Percentiles rank a stretch among this genome's conserved stretches.
phyloP scores from a whole-genome alignment of 1,284 basidiomycete species.

The Pyrrhoderma noxium region DNA sequence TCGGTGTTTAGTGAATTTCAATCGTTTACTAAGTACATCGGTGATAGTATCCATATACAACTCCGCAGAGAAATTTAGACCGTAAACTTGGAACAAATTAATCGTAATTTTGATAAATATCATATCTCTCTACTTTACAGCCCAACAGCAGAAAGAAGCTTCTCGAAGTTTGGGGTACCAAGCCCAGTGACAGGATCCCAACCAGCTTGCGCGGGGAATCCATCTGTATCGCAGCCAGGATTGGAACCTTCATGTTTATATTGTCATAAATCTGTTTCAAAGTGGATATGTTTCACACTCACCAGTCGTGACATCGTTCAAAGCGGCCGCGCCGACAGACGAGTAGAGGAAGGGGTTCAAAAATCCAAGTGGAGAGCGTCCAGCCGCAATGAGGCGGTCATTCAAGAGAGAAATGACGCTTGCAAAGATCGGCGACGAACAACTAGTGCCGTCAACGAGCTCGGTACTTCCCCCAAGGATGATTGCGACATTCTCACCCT shows the following conservation, averaged over 20 bases:
- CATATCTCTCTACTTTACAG: slow-evolving; percentile 13
- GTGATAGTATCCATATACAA: no score
- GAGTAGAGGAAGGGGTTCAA: slow-evolving; percentile 36
- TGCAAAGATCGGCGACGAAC: slow-evolving; percentile 33
- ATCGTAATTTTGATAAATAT: no score
- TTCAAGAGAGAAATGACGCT: slow-evolving; percentile 37
- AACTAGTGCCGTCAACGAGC: slow-evolving; percentile 33
- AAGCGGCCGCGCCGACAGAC: slow-evolving; percentile 21
- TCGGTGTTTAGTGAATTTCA: no score
- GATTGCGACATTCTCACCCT: slow-evolving; percentile 29
- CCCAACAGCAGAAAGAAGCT: slow-evolving; percentile 26
- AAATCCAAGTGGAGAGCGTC: slow-evolving; percentile 34
- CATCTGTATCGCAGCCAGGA: slow-evolving; percentile 28
- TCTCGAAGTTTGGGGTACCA: slow-evolving; percentile 30
- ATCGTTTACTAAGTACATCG: no score
- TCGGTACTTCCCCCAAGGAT: slow-evolving; percentile 23
- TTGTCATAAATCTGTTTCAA: neutral
- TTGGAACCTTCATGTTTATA: slow-evolving; percentile 11
- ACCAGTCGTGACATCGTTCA: slow-evolving; percentile 29
- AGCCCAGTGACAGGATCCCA: slow-evolving; percentile 34
- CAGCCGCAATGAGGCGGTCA: slow-evolving; percentile 30
- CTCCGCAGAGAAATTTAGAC: no score
- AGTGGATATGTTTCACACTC: neutral
- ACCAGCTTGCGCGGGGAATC: slow-evolving; percentile 28
- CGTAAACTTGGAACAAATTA: no score